These are phyloP conservation scores for Xylaria sp. DNA, from an alignment of 2,329 filamentous ascomycete species.

Conservation along the genomic window DNA sequence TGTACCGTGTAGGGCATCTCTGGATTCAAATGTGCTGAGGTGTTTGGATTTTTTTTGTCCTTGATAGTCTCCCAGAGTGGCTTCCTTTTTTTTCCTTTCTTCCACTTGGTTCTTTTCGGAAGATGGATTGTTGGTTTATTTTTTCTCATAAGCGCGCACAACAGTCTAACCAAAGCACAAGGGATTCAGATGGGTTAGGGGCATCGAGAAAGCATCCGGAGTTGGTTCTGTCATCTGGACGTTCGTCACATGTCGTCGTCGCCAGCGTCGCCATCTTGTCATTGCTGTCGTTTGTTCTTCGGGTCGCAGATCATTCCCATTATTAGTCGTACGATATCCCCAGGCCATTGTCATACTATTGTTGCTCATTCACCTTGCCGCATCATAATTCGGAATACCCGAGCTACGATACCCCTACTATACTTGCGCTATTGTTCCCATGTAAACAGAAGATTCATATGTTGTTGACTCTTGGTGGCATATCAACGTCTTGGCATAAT, in stretches of 20 bases:
- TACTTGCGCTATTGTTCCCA: slow-evolving; percentile 32
- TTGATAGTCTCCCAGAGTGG: slow-evolving; percentile 34
- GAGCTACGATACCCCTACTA: slow-evolving; percentile 38
- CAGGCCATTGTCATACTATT: slow-evolving; percentile 33
- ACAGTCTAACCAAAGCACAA: slow-evolving; percentile 30
- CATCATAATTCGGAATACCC: slow-evolving; percentile 34
- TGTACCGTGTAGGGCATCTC: slow-evolving; percentile 26
- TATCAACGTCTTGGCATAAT: slow-evolving; percentile 20
- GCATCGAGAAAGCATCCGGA: slow-evolving; percentile 34
- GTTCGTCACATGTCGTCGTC: slow-evolving; percentile 31
- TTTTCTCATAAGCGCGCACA: slow-evolving; percentile 29
- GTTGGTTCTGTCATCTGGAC: slow-evolving; percentile 37
- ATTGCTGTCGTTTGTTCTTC: slow-evolving; percentile 33
- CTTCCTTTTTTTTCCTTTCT: background rate
- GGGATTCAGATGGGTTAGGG: slow-evolving; percentile 28
- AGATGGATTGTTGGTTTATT: slow-evolving; percentile 32
- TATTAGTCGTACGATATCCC: slow-evolving; percentile 34
- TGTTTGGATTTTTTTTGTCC: slow-evolving; percentile 22
- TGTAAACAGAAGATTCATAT: slow-evolving; percentile 33
- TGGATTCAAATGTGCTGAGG: slow-evolving; percentile 26
- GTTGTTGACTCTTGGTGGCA: slow-evolving; percentile 22
- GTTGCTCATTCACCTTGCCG: slow-evolving; percentile 34
- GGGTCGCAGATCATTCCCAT: slow-evolving; percentile 30
- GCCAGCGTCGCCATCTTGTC: slow-evolving; percentile 33
- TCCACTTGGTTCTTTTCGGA: slow-evolving; percentile 27